A percentile compares a stretch with the other conserved stretches of the same genome.
phyloP scores from a whole-genome alignment of 345 rosid genomes.

The Noccaea bulbosa region DNA sequence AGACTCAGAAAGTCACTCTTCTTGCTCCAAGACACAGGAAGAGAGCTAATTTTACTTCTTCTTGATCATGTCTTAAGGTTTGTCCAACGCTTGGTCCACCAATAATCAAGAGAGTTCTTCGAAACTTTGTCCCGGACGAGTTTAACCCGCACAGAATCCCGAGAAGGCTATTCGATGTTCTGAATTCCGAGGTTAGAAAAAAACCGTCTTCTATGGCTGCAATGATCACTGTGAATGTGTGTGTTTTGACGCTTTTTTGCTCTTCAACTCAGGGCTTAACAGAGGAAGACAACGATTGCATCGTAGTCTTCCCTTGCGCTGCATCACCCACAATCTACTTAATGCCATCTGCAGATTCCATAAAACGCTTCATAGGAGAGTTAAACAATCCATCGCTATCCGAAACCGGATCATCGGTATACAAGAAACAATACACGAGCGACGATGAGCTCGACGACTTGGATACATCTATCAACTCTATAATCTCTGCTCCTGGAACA shows the following conservation, averaged over 20 bases:
- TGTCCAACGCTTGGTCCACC: slow-evolving; percentile 75
- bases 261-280: slow-evolving; percentile 47
- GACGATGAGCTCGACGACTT: slow-evolving; percentile 90
- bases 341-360: slow-evolving; percentile 64
- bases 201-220: not conserved
- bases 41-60: slow-evolving; percentile 8
- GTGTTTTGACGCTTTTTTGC: slow-evolving; percentile 18
- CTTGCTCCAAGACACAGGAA: slow-evolving; percentile 1
- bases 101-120: slow-evolving; percentile 64
- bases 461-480: slow-evolving; percentile 68
- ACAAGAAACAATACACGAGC: slow-evolving; percentile 72
- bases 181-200: slow-evolving; percentile 71
- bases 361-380: slow-evolving; percentile 60
- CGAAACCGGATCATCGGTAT: slow-evolving; percentile 62
- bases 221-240: not conserved
- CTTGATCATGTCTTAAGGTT: slow-evolving; percentile 52
- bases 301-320: slow-evolving; percentile 58
- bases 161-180: slow-evolving; percentile 58
- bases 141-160: slow-evolving; percentile 83
- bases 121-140: slow-evolving; percentile 84
- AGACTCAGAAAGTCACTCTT: slow-evolving; percentile 2
- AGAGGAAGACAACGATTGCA: slow-evolving; percentile 53
- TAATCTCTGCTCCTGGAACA: slow-evolving; percentile 51
- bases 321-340: slow-evolving; percentile 63
- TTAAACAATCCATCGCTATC: slow-evolving; percentile 50